phyloP scores from a whole-genome alignment of 768 basidiomycete genomes.

The Zangia roseola region DNA sequence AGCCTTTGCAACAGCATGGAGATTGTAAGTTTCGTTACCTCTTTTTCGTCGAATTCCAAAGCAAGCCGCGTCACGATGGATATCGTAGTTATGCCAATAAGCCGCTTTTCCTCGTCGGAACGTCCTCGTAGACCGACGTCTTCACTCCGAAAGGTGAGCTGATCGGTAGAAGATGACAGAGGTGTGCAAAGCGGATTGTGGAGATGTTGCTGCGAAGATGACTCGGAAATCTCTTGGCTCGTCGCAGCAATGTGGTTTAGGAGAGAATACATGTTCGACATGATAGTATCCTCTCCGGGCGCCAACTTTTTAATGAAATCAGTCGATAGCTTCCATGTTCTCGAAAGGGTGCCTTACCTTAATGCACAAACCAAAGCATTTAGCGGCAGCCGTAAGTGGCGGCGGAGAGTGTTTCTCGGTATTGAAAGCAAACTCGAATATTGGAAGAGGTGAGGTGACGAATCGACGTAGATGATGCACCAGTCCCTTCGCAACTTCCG shows the following conservation, averaged over 20 bases:
- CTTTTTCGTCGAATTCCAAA: slow-evolving; percentile 82
- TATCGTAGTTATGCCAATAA: slow-evolving; percentile 88
- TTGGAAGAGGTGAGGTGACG: slow-evolving; percentile 81
- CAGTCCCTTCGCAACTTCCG: slow-evolving; percentile 71
- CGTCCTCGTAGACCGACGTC: slow-evolving; percentile 65
- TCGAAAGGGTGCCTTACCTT: slow-evolving; percentile 44
- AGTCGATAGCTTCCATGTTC: neutral
- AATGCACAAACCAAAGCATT: slow-evolving; percentile 87
- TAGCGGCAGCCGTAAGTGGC: slow-evolving; percentile 81
- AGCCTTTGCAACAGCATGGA: slow-evolving; percentile 92
- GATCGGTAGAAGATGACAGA: slow-evolving; percentile 40
- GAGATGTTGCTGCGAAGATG: slow-evolving; percentile 42
- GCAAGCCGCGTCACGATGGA: slow-evolving; percentile 87
- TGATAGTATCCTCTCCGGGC: slow-evolving; percentile 82
- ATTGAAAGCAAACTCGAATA: slow-evolving; percentile 85
- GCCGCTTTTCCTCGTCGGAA: slow-evolving; percentile 80
- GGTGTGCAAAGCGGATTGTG: slow-evolving; percentile 40
- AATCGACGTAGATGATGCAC: slow-evolving; percentile 81
- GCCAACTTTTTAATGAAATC: slow-evolving; percentile 52
- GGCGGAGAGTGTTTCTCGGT: slow-evolving; percentile 73
- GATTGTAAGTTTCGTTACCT: slow-evolving; percentile 85
- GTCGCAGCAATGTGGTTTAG: slow-evolving; percentile 89
- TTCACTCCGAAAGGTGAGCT: slow-evolving; percentile 52
- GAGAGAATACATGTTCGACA: slow-evolving; percentile 96
- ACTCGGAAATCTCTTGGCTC: slow-evolving; percentile 70